Evolutionary conservation across 345 rosid species (phyloP).

Genomic region (Populus nigra): DNA sequence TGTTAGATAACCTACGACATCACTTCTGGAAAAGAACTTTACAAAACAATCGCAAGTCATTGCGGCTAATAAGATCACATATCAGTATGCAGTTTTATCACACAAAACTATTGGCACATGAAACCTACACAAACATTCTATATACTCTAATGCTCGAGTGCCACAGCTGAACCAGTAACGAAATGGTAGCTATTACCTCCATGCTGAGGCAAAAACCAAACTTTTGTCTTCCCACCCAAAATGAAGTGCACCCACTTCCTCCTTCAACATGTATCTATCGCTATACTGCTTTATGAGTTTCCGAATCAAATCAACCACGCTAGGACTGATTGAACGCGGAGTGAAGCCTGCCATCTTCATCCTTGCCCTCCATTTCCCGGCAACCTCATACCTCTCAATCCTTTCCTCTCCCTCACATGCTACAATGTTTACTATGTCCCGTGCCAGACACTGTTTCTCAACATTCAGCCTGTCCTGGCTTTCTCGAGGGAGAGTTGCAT

Average conservation of each 20-base stretch:
- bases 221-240: constrained; percentile 89
- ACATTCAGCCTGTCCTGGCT: constrained; percentile 96
- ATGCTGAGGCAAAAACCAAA: constrained; percentile 85
- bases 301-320: constrained; percentile 46
- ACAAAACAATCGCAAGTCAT: neutral
- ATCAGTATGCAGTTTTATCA: constrained; percentile 16
- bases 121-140: constrained; percentile 10
- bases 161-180: neutral
- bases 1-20: neutral
- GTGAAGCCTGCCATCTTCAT: constrained; percentile 91
- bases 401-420: constrained; percentile 98
- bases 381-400: constrained; percentile 84
- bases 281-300: constrained; percentile 56
- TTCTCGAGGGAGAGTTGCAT: constrained; percentile 82
- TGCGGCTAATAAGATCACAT: constrained; percentile 2
- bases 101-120: constrained; percentile 21
- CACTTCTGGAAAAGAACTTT: neutral
- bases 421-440: constrained; percentile 86
- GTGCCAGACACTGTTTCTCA: constrained; percentile 89
- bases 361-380: constrained; percentile 95
- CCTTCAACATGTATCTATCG: constrained; percentile 56
- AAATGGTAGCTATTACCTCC: constrained; percentile 44
- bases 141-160: neutral
- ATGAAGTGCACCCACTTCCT: constrained; percentile 64
- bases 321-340: constrained; percentile 56